Conservation (phyloP, 2,329 filamentous ascomycete species). For the Xylaria sp. region DNA sequence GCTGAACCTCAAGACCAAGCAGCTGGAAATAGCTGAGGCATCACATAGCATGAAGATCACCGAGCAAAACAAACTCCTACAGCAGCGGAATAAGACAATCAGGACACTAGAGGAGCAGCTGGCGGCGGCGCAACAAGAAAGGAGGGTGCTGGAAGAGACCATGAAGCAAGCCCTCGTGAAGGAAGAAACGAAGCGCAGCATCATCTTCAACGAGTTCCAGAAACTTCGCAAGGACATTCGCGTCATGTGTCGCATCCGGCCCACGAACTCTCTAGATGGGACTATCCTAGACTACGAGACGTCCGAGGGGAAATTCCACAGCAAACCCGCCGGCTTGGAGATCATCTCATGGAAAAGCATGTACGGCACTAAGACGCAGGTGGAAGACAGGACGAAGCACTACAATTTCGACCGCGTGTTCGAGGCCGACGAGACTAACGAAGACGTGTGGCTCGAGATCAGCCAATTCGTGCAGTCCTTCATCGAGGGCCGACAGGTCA, state of each 20-base stretch:
- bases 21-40: background rate
- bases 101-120: background rate
- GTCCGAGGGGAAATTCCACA: slow-evolving; percentile 14
- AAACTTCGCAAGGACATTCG: slow-evolving; percentile 96
- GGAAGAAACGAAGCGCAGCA: slow-evolving; percentile 65
- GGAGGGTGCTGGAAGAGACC: background rate
- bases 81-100: slow-evolving; percentile 6
- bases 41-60: background rate
- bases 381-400: slow-evolving; percentile 1
- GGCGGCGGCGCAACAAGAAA: background rate
- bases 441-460: slow-evolving; percentile 90
- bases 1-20: background rate
- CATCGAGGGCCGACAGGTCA: slow-evolving; percentile 94
- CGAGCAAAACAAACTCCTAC: background rate
- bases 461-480: slow-evolving; percentile 95
- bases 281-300: slow-evolving; percentile 2
- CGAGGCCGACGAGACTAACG: slow-evolving; percentile 74
- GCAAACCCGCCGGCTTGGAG: slow-evolving; percentile 55
- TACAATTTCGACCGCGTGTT: slow-evolving; percentile 96
- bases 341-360: slow-evolving; percentile 70
- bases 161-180: slow-evolving; percentile 23
- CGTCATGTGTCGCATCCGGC: slow-evolving; percentile 93
- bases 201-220: slow-evolving; percentile 94
- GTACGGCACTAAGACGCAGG: background rate
- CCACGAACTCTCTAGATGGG: slow-evolving; percentile 43